phyloP scores from a whole-genome alignment of 192 early-diverging fungal genomes.

The Linnemannia hyalina region DNA sequence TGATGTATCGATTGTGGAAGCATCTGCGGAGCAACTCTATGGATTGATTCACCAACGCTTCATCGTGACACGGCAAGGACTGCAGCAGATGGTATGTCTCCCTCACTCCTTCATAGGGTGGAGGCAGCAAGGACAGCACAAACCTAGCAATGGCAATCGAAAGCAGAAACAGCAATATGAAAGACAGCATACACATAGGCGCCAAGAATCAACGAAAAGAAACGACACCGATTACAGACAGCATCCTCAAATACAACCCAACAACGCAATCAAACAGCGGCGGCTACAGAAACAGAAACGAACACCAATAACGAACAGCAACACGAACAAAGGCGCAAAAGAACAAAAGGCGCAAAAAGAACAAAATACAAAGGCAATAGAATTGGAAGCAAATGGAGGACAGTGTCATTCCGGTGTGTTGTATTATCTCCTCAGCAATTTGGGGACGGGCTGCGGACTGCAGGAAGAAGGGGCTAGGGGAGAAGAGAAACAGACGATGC shows the following conservation, averaged over 20 bases:
- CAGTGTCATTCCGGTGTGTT: neutral
- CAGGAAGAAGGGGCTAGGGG: neutral
- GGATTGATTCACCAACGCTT: conserved; percentile 95
- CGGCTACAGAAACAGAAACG: too few relatives aligned
- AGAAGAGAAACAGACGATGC: neutral
- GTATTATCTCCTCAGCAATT: neutral
- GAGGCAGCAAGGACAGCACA: neutral
- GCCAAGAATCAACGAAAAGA: too few relatives aligned
- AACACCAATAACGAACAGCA: too few relatives aligned
- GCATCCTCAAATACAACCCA: too few relatives aligned
- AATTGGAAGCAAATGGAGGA: neutral
- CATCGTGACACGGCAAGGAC: conserved; percentile 88
- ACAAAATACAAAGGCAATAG: neutral
- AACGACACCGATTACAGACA: too few relatives aligned
- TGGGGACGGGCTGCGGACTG: neutral
- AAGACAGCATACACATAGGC: too few relatives aligned
- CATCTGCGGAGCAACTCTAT: conserved; percentile 92
- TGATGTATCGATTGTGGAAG: conserved; percentile 83
- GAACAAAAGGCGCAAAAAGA: too few relatives aligned
- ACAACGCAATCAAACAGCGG: too few relatives aligned
- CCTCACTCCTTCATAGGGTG: neutral
- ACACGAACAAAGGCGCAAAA: too few relatives aligned
- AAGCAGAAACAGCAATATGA: neutral
- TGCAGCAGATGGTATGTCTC: conserved; percentile 80
- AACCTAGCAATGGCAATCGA: neutral